Evolutionary conservation across 352 stramenopile genomes (phyloP).

Genomic region (Ophiocytium majus): DNA sequence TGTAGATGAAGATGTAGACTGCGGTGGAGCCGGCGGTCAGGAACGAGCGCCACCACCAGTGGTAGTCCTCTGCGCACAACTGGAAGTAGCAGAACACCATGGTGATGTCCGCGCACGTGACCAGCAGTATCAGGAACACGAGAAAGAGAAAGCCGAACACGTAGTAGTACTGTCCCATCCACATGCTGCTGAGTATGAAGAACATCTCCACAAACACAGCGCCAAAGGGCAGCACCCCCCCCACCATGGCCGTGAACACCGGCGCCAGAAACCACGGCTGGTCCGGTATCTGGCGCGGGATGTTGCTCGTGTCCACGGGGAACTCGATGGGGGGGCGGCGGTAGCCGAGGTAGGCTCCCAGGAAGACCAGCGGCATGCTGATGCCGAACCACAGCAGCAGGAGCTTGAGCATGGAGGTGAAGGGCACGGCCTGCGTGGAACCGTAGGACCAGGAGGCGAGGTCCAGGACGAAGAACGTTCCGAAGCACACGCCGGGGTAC

Average conservation of each 20-base stretch:
- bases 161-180: slow-evolving; percentile 98
- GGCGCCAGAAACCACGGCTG: slow-evolving; percentile 98
- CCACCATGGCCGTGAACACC: slow-evolving; percentile 83
- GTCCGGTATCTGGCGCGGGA: slow-evolving; percentile 93
- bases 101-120: slow-evolving; percentile 98
- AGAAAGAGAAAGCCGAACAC: slow-evolving; percentile 98
- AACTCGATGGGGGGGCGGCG: slow-evolving; percentile 85
- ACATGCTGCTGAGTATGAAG: slow-evolving; percentile 96
- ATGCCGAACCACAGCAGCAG: slow-evolving; percentile 99
- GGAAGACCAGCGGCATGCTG: slow-evolving; percentile 95
- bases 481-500: slow-evolving; percentile 94
- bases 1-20: slow-evolving; percentile 98
- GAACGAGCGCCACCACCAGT: slow-evolving; percentile 99
- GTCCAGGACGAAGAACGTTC: slow-evolving; percentile 95
- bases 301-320: slow-evolving; percentile 94
- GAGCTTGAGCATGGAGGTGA: slow-evolving; percentile 92
- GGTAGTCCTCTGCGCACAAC: slow-evolving; percentile 98
- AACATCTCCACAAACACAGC: slow-evolving; percentile 99
- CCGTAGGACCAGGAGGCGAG: slow-evolving; percentile 87
- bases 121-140: slow-evolving; percentile 95
- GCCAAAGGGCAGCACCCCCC: slow-evolving; percentile 96
- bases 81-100: slow-evolving; percentile 99
- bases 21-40: slow-evolving; percentile 90
- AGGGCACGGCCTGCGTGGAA: slow-evolving; percentile 84
- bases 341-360: slow-evolving; percentile 98